Percentiles rank a stretch among this genome's conserved stretches.
These are phyloP conservation scores for Euphorbia pulcherrima DNA, from an alignment of 345 rosid species.

Conservation along the genomic window DNA sequence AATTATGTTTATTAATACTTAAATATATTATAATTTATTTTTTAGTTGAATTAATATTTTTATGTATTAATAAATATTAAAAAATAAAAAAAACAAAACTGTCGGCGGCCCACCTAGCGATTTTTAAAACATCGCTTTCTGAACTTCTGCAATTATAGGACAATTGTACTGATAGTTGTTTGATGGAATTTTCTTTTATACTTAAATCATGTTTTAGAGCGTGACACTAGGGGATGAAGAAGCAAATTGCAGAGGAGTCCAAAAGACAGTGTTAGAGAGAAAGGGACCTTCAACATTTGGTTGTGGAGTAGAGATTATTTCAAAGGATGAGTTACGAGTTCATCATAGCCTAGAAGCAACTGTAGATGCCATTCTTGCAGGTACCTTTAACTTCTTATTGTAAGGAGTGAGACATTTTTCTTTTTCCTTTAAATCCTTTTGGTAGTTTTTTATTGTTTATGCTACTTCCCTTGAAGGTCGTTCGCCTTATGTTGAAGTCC, in stretches of 20 bases:
- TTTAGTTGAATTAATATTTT: too few relatives aligned
- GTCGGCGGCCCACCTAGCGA: too few relatives aligned
- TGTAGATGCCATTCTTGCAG: slow-evolving; percentile 78
- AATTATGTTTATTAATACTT: too few relatives aligned
- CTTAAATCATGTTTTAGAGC: slow-evolving; percentile 39
- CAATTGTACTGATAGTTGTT: background rate
- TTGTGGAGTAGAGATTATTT: slow-evolving; percentile 74
- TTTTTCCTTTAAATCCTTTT: background rate
- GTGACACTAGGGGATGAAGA: slow-evolving; percentile 90
- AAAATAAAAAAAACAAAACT: too few relatives aligned
- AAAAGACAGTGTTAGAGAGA: slow-evolving; percentile 82
- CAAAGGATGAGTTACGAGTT: slow-evolving; percentile 78
- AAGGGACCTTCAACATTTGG: slow-evolving; percentile 80
- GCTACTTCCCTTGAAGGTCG: slow-evolving; percentile 45
- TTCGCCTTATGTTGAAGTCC: slow-evolving; percentile 58
- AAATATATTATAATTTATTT: too few relatives aligned
- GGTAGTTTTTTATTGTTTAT: slow-evolving; percentile 9
- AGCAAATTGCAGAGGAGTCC: slow-evolving; percentile 79
- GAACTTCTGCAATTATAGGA: background rate
- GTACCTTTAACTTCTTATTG: slow-evolving; percentile 26
- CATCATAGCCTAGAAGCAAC: slow-evolving; percentile 88
- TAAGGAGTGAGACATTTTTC: background rate
- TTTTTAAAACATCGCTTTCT: too few relatives aligned
- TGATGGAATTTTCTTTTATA: slow-evolving; percentile 2
- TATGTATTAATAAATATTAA: too few relatives aligned